These are phyloP conservation scores for Paracamarosporium sp. DNA, from an alignment of 2,329 filamentous ascomycete species.

Conservation along the genomic window DNA sequence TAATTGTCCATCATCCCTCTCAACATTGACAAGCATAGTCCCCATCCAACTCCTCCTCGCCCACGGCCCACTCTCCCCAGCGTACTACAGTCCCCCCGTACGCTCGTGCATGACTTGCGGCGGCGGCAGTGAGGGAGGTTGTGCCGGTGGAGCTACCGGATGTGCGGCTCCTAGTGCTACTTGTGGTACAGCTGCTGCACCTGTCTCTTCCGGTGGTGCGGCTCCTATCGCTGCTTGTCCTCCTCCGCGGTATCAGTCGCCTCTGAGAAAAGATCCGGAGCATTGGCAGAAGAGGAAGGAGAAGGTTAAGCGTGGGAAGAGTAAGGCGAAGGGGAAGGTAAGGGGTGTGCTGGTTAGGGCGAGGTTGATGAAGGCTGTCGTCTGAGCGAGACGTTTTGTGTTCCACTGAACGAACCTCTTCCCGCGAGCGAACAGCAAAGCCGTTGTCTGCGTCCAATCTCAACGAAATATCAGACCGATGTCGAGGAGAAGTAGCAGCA, in stretches of 20 bases:
- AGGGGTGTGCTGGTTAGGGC: neutral
- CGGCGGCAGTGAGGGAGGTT: neutral
- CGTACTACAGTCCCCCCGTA: too few relatives aligned
- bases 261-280: neutral
- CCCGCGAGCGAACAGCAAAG: neutral
- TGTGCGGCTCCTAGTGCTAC: neutral
- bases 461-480: neutral
- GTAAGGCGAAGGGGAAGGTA: neutral
- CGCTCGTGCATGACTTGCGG: conserved; percentile 1
- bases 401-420: neutral
- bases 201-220: neutral
- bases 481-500: neutral
- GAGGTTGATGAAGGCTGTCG: neutral
- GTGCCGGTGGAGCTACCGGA: neutral
- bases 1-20: neutral
- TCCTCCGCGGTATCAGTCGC: too few relatives aligned
- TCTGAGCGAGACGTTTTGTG: neutral
- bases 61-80: too few relatives aligned
- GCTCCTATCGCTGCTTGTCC: neutral
- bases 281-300: neutral
- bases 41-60: neutral
- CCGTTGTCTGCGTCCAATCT: neutral
- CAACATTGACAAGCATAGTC: neutral
- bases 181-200: neutral
- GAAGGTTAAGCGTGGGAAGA: neutral